A percentile compares a stretch with the other conserved stretches of the same genome.
Conservation (phyloP, 176 grass and related monocot genomes). For the Oryza rufipogon region DNA sequence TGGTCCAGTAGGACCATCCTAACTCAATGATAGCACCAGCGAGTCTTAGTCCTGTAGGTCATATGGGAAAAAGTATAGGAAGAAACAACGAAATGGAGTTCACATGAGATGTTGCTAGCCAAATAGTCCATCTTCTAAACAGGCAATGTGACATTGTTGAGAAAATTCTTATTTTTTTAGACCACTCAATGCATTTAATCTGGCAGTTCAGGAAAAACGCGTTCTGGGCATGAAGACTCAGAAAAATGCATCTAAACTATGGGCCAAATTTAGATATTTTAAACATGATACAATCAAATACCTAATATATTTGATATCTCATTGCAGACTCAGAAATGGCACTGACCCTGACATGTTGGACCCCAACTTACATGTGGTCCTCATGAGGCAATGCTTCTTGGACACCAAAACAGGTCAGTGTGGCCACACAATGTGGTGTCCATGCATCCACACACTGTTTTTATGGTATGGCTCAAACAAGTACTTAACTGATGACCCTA, state of each 20-base stretch:
- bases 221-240: not conserved
- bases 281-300: constrained; percentile 14
- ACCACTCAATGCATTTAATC: not conserved
- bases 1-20: not conserved
- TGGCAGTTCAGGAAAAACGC: not conserved
- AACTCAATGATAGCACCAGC: not conserved
- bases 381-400: constrained; percentile 14
- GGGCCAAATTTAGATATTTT: not conserved
- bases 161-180: constrained; percentile 12
- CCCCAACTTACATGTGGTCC: not conserved
- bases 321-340: not conserved
- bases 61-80: not conserved
- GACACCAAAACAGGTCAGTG: constrained; percentile 3
- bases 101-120: constrained; percentile 27
- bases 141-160: constrained; percentile 21
- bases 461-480: constrained; percentile 11
- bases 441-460: not conserved
- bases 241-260: not conserved
- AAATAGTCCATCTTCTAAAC: not conserved
- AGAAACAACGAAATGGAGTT: constrained; percentile 5
- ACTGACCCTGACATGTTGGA: constrained; percentile 6
- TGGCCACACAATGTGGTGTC: constrained; percentile 21
- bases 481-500: constrained; percentile 5
- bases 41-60: constrained; percentile 8
- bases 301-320: not conserved